phyloP scores from a whole-genome alignment of 768 basidiomycete genomes.

The Suillus subalutaceus region DNA sequence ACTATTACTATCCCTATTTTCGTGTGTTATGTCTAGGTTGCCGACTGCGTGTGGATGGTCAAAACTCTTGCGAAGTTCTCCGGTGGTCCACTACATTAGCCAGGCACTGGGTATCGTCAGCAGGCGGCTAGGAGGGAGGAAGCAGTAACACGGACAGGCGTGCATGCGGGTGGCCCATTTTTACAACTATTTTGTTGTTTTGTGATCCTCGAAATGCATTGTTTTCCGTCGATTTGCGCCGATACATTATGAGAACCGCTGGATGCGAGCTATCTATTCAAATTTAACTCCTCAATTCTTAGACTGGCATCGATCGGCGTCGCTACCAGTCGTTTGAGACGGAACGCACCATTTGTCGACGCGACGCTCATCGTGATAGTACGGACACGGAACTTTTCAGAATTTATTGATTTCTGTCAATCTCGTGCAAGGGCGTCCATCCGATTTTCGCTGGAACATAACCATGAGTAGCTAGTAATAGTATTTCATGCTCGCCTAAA shows the following conservation, averaged over 20 bases:
- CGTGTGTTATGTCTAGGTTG: background rate
- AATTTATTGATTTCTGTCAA: background rate
- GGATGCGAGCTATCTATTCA: background rate
- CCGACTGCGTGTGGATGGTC: background rate
- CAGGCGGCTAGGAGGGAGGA: constrained; percentile 16
- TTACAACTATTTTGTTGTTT: background rate
- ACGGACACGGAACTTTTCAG: background rate
- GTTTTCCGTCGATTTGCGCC: background rate
- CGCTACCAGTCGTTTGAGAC: too few species aligned
- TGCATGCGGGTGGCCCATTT: background rate
- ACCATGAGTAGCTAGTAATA: background rate
- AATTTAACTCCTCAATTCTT: background rate
- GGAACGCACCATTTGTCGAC: background rate
- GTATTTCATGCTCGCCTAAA: background rate
- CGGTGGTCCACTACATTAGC: background rate
- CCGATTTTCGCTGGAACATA: background rate
- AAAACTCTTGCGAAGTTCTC: background rate
- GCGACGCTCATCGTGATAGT: background rate
- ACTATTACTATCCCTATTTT: background rate
- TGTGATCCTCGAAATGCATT: background rate
- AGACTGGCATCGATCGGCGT: background rate
- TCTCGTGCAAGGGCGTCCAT: background rate
- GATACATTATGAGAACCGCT: background rate
- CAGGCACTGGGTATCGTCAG: background rate
- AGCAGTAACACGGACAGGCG: constrained; percentile 24